Evolutionary conservation across 352 stramenopile genomes (phyloP).

Genomic region (Thraustochytrium sp.): DNA sequence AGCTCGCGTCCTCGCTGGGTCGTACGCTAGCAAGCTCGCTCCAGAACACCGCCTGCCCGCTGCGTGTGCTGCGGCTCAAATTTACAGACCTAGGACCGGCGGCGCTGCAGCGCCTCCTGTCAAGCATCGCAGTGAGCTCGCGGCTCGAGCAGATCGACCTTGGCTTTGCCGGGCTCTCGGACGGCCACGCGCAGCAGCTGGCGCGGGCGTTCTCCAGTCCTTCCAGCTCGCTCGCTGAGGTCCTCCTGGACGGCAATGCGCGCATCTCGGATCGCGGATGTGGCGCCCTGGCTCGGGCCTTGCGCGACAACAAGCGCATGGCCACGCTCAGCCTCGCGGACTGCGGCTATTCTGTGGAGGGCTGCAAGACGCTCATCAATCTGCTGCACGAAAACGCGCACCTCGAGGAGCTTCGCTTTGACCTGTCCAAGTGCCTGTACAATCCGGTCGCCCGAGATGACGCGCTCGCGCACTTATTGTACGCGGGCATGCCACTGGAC

Average conservation of each 20-base stretch:
- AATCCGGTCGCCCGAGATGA: not conserved
- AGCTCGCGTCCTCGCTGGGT: not conserved
- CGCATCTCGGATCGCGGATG: not conserved
- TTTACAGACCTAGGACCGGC: not conserved
- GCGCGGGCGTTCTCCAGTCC: not conserved
- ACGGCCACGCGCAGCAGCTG: not conserved
- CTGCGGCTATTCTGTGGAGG: not conserved
- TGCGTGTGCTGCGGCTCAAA: not conserved
- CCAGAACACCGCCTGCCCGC: not conserved
- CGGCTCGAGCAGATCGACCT: not conserved
- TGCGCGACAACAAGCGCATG: not conserved
- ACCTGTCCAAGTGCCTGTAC: constrained; percentile 15
- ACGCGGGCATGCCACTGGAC: not conserved
- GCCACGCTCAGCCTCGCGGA: not conserved
- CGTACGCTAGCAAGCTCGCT: not conserved
- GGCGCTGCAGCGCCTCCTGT: not conserved
- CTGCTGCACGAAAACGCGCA: not conserved
- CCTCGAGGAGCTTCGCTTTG: constrained; percentile 18
- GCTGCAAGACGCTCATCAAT: not conserved
- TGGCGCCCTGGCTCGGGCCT: not conserved
- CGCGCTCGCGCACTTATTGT: not conserved
- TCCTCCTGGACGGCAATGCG: not conserved
- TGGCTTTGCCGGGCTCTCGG: not conserved
- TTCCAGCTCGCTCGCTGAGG: not conserved
- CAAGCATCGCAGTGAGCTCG: not conserved